Base-by-base conservation (phyloP, 2,329 filamentous ascomycete genomes). In the Aspergillus sp. region DNA sequence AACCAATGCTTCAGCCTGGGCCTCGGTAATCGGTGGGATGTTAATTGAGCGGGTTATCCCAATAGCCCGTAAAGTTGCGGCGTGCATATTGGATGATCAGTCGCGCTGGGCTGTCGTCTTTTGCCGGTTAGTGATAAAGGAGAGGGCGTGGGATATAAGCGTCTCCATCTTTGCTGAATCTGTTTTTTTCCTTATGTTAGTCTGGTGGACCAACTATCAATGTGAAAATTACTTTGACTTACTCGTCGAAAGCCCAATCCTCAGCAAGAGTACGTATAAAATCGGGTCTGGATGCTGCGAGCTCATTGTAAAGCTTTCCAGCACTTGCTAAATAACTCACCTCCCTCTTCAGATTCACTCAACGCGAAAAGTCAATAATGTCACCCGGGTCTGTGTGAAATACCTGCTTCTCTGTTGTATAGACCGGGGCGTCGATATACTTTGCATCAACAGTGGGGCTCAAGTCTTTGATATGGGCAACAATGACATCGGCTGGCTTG, bases 401-500 rank as follows among this genome's bases (percentile, higher is more conserved):
- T 62, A 83, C 61, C 25, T 69, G 63, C 25, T 66, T 67, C 27
- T 66, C 52, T 1, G 55, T 60, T 0, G 72, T 74, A 52, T 74
- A 73, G 0, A 70, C 70, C 0, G 73, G 71, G 0, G 69, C 65
- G 0, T 70, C 67, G 42, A 75, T 74, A 10, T 60, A 58, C 12
- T 53, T 63, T 6, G 56, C 56, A 13, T 66, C 51, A 2, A 51
- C 53, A 1, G 47, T 48, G 27, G 52, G 47, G 30, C 58, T 67
- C 4, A 86, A 67, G 55, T 86, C 82, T 59, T 81, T 85, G 64
- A 86, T 81, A 53, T 86, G 82, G 6, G 74, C 69, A 2, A 82
- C 62, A 4, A 82, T 75, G 0, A 81, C 75, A 45, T 80, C 77
- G 1, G 57, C 54, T 1, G 50, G 46, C 9, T 54, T 47, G 9